Base-by-base conservation (phyloP, 2,329 filamentous ascomycete species). In the Neofusicoccum umdonicola region DNA sequence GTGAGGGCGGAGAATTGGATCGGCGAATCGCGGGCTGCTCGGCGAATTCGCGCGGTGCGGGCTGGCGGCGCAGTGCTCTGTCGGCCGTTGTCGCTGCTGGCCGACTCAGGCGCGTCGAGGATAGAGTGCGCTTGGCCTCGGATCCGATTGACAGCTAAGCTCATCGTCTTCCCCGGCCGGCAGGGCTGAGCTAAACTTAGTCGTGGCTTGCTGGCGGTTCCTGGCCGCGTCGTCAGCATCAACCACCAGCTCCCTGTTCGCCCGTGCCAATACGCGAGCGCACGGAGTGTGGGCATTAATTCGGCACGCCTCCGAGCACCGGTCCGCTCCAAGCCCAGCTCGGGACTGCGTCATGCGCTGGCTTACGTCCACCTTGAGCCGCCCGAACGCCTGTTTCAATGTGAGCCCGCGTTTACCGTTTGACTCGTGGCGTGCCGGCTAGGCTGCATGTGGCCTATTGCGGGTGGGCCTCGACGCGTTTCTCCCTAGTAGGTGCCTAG, bases 161-260 rank as follows among this genome's bases (percentile, higher is more conserved):
- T 44, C 17, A 19, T 44, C 41, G 2, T 5, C 31, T 44, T 39
- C 37, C 31, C 31, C 17, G 22, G 22, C 22, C 22, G 22, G 27
- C 56, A 60, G 41, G 56, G 56, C 56, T 60, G 56, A 47, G 41
- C 56, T 60, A 60, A 37, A 60, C 42, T 47, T 47, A 47, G 50
- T 50, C 27, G 7, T 15, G 22, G 27, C 27, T 6, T 39, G 41
- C 56, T 27, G 7, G 4, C 13, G 4, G 41, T 8, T 37, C 41
- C 27, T 47, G 39, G 39, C 11, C 41, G 9, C 42, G 56, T 60
- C 56, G 41, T 60, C 56, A 60, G 39, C 56, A 17, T 31, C 56
- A 47, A 35, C 35, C 15, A n/a, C 13, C 44, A 17, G 11, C 27
- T 39, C 56, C 56, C 42, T 47, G 27, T 19, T 45, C 27, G 52